These are phyloP conservation scores for Grigorovia transvaalensis DNA, from an alignment of 805 yeast genomes.

Conservation along the genomic window DNA sequence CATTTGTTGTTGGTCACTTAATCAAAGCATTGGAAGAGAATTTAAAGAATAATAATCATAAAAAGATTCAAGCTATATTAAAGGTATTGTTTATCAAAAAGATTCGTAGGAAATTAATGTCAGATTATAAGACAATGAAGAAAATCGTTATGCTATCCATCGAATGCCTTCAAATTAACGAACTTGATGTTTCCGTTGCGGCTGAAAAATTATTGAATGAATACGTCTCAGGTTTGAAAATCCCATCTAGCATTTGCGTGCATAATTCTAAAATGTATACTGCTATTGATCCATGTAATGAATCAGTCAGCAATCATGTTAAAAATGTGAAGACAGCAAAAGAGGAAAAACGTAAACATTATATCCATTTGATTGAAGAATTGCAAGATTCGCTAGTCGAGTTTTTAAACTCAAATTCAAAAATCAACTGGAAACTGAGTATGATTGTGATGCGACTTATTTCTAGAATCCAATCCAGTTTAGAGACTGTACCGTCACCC, in stretches of 20 bases:
- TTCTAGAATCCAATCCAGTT: constrained; percentile 42
- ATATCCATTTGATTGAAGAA: constrained; percentile 33
- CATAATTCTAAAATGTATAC: constrained; percentile 35
- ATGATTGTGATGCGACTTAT: constrained; percentile 40
- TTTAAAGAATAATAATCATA: constrained; percentile 39
- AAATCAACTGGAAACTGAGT: constrained; percentile 46
- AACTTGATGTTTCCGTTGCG: constrained; percentile 40
- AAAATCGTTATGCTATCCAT: constrained; percentile 40
- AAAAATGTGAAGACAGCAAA: constrained; percentile 52
- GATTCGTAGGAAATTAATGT: constrained; percentile 47
- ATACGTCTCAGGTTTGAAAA: constrained; percentile 33
- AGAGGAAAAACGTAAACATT: constrained; percentile 40
- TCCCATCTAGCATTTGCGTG: constrained; percentile 47
- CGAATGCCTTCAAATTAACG: constrained; percentile 47
- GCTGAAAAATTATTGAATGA: constrained; percentile 45
- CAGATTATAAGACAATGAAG: constrained; percentile 44
- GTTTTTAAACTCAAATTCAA: constrained; percentile 10
- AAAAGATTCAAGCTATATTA: constrained; percentile 55
- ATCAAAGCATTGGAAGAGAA: constrained; percentile 42
- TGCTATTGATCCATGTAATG: constrained; percentile 43
- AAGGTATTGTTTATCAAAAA: constrained; percentile 46
- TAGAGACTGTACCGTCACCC: constrained; percentile 37
- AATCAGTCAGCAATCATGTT: constrained; percentile 43
- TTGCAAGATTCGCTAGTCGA: constrained; percentile 34
- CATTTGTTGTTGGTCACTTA: constrained; percentile 34